phyloP scores from a whole-genome alignment of 2,329 filamentous ascomycete genomes.

The Didymella segeticola region DNA sequence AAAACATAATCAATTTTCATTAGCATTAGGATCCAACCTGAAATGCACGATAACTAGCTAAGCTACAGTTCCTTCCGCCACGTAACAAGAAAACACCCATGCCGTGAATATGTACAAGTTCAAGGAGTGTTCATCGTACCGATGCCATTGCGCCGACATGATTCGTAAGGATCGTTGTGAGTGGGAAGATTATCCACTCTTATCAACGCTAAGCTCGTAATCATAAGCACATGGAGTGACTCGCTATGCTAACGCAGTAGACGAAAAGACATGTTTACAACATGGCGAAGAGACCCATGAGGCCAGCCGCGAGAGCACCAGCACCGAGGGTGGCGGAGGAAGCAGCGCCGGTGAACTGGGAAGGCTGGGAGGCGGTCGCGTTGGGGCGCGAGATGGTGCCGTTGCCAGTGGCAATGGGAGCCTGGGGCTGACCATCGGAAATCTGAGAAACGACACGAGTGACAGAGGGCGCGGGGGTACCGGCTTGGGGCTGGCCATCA shows the following conservation, averaged over 20 bases:
- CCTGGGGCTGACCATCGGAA: conserved; percentile 34
- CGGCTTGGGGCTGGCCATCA: conserved; percentile 35
- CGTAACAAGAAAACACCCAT: conserved; percentile 6
- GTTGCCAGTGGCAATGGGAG: conserved; percentile 22
- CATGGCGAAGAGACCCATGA: conserved; percentile 38
- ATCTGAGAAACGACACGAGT: conserved; percentile 34
- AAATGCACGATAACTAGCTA: conserved; percentile 13
- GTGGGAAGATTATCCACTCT: conserved; percentile 16
- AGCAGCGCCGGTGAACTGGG: conserved; percentile 44
- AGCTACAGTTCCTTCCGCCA: background rate
- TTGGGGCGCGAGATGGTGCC: conserved; percentile 17
- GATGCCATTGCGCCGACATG: conserved; percentile 18
- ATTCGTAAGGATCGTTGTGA: conserved; percentile 20
- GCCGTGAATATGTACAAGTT: conserved; percentile 19
- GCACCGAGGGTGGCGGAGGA: conserved; percentile 24
- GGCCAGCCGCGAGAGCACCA: conserved; percentile 37
- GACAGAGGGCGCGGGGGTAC: conserved; percentile 16
- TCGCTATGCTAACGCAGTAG: conserved; percentile 5
- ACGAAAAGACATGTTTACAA: conserved; percentile 31
- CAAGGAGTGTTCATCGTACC: conserved; percentile 21
- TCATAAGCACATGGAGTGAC: conserved; percentile 3
- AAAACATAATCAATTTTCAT: conserved; percentile 5
- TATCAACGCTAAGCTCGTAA: conserved; percentile 3
- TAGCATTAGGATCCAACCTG: conserved; percentile 7
- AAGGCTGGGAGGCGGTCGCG: conserved; percentile 12